Evolutionary conservation across 352 stramenopile genomes (phyloP).

Genomic region (Pythium vanterpoolii): DNA sequence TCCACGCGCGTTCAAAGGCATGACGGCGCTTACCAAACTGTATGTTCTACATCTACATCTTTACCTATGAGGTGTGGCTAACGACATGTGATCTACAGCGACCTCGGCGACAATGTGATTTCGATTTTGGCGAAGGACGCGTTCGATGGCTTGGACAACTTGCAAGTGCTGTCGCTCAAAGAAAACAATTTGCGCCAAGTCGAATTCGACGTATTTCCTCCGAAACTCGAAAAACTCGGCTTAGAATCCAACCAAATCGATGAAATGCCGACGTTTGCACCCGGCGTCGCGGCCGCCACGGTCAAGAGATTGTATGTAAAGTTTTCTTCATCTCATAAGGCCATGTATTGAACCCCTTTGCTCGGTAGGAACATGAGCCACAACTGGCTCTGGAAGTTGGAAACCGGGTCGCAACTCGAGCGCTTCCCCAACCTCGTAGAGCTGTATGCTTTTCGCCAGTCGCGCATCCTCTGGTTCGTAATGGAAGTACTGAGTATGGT

Average conservation of each 20-base stretch:
- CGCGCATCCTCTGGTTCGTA: not conserved
- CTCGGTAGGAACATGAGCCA: constrained; percentile 50
- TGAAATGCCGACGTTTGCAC: constrained; percentile 47
- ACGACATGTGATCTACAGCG: constrained; percentile 12
- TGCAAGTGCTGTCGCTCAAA: constrained; percentile 40
- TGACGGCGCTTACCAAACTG: constrained; percentile 47
- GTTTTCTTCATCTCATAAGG: too few relatives aligned
- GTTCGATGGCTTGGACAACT: constrained; percentile 40
- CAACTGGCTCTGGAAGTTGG: constrained; percentile 59
- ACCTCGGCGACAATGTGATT: constrained; percentile 72
- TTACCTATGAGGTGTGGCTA: not conserved
- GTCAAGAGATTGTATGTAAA: constrained; percentile 47
- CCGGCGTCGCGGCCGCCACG: constrained; percentile 25
- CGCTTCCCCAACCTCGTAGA: constrained; percentile 39
- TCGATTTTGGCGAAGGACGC: constrained; percentile 50
- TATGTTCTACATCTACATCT: constrained; percentile 19
- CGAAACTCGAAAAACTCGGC: constrained; percentile 38
- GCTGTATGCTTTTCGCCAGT: constrained; percentile 32
- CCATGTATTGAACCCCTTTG: too few relatives aligned
- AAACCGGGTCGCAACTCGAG: constrained; percentile 43
- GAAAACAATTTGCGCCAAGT: constrained; percentile 49
- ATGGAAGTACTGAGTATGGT: not conserved
- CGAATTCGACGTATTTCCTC: constrained; percentile 37
- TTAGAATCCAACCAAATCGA: constrained; percentile 54
- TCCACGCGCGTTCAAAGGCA: constrained; percentile 46